Conservation (phyloP, 108 stramenopile species). For the Chaetoceros tenuissimus region DNA sequence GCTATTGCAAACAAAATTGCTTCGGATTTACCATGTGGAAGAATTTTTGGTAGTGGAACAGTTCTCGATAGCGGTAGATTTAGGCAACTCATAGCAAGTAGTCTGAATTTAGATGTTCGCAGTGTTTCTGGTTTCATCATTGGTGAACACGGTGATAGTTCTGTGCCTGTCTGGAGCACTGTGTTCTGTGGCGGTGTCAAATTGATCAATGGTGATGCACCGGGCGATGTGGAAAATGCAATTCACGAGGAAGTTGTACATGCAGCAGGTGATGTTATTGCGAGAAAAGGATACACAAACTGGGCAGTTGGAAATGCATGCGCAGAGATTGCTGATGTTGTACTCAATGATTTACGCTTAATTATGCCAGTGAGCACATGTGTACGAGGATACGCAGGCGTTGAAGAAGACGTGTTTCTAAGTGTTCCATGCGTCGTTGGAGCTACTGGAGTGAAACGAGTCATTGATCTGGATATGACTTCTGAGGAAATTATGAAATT, state of each 20-base stretch:
- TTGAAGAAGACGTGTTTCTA: constrained; percentile 39
- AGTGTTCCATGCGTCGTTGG: constrained; percentile 27
- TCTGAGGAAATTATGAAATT: constrained; percentile 17
- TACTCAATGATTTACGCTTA: constrained; percentile 26
- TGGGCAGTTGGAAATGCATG: no score
- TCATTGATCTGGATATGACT: constrained; percentile 17
- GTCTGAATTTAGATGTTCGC: constrained; percentile 16
- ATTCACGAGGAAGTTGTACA: constrained; percentile 39
- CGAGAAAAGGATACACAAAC: constrained; percentile 43
- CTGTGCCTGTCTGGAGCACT: constrained; percentile 43
- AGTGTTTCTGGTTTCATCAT: constrained; percentile 33
- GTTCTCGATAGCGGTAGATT: constrained; percentile 34
- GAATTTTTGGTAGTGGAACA: constrained; percentile 44
- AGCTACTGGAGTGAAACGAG: constrained; percentile 17
- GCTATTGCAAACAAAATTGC: constrained; percentile 39
- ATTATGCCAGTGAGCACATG: constrained; percentile 37
- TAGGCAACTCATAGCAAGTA: constrained; percentile 27
- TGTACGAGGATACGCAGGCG: constrained; percentile 34
- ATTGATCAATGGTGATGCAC: constrained; percentile 20
- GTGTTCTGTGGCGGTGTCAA: constrained; percentile 29
- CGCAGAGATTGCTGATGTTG: constrained; percentile 27
- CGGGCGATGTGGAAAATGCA: constrained; percentile 8
- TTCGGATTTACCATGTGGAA: constrained; percentile 22
- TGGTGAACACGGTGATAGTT: constrained; percentile 47
- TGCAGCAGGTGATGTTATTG: constrained; percentile 33